Base-by-base conservation (phyloP, 805 yeast genomes). In the Lachancea quebecensis region DNA sequence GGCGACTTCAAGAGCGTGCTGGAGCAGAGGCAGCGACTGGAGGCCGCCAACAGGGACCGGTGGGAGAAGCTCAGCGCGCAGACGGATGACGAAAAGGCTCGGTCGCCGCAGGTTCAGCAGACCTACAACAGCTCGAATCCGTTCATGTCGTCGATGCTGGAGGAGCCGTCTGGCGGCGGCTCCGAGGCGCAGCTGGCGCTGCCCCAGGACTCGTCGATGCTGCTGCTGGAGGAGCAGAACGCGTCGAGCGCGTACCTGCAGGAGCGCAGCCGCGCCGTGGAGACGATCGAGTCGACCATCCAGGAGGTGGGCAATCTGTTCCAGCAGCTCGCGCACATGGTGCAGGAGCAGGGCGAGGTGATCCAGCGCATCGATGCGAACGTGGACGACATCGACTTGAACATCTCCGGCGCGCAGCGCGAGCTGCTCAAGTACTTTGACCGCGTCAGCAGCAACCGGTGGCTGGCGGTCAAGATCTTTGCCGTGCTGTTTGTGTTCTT, bases 291-390 rank as follows among this genome's bases (percentile, higher is more conserved):
- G 62, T 77, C 88, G n/a, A 93, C 99, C 0, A 93, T 93, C 50
- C 91, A 91, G 59, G 98, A 93, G 65, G 95, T 93, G 40, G 99
- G 99, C 36, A 84, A 85, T 41, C 73, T 93, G 49, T 93, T 93
- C 69, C 91, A 86, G 57, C 99, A 93, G 66, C 73, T 93, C 56
- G 96, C 98, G 4, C 84, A 95, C 1, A 91, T 93, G 98, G 97
- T 93, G 7, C 89, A 86, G 50, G 98, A 93, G 64, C 99, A 93
- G 67, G 91, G 98, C 35, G 99, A 93, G 57, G 85, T 85, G 12
- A 91, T 93, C 46, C 98, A 91, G 65, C 73, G 98, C 59, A 93
- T 93, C 51, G 99, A 93, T 66, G 86, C 81, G 45, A 90, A 93
- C 60, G 95, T 95, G 6, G 96, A 90, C 55, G 98, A 93, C 58